Percentiles rank a stretch among this genome's conserved stretches.
Evolutionary conservation across 805 yeast genomes (phyloP).

Genomic region (Candida caryicola): DNA sequence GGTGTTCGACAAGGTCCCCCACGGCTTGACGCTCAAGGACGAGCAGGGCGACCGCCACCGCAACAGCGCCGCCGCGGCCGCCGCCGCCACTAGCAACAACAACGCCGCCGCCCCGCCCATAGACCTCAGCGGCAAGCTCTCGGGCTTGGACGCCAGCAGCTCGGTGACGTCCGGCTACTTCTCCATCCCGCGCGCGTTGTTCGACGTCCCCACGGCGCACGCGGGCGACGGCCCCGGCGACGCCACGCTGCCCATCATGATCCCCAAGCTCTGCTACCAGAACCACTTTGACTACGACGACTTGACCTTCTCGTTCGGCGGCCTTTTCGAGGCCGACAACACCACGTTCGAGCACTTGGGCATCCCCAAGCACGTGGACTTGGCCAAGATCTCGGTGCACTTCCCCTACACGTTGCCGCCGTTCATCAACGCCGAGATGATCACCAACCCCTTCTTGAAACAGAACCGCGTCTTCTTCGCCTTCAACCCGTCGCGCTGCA

Average conservation of each 20-base stretch:
- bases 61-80: too few species aligned
- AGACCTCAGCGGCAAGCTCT: conserved; percentile 5
- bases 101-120: not conserved
- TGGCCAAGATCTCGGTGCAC: conserved; percentile 32
- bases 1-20: conserved; percentile 21
- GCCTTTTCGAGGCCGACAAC: conserved; percentile 20
- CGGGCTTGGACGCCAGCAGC: conserved; percentile 7
- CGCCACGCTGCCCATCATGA: too few species aligned
- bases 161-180: conserved; percentile 27
- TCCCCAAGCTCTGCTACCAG: conserved; percentile 30
- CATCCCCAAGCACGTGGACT: conserved; percentile 29
- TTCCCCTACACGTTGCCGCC: conserved; percentile 41
- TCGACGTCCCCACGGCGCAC: conserved; percentile 19
- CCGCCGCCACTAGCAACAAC: not conserved
- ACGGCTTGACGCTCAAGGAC: too few species aligned
- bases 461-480: conserved; percentile 24
- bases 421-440: conserved; percentile 31
- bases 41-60: too few species aligned
- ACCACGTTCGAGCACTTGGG: conserved; percentile 25
- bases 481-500: conserved; percentile 32
- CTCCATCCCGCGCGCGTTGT: conserved; percentile 22
- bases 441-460: conserved; percentile 45
- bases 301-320: conserved; percentile 37
- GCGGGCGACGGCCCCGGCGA: conserved; percentile 7
- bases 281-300: conserved; percentile 32